These are phyloP conservation scores for Mycotypha africana DNA, from an alignment of 371 early-diverging fungal genomes.

Conservation along the genomic window DNA sequence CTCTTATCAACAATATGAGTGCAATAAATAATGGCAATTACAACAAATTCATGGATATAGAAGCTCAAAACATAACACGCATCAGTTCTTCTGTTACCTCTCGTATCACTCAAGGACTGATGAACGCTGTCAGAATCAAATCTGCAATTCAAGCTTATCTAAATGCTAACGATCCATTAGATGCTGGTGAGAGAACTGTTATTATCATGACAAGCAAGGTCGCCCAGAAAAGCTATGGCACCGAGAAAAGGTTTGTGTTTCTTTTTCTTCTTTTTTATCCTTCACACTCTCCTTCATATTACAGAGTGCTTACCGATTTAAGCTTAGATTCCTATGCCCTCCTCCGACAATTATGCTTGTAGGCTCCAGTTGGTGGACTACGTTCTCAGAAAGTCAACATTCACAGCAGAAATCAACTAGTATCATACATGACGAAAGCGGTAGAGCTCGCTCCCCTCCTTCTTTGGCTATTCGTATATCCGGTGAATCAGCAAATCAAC, in stretches of 20 bases:
- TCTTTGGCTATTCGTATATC: constrained; percentile 42
- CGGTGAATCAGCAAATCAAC: constrained; percentile 32
- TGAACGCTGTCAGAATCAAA: constrained; percentile 13
- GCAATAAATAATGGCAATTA: no score
- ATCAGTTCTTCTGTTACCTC: constrained; percentile 8
- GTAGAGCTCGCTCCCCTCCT: no score
- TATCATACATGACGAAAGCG: no score
- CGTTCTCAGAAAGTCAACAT: no score
- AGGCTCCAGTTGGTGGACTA: constrained; percentile 64
- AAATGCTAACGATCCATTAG: constrained; percentile 31
- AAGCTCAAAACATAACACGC: no score
- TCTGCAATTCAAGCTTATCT: constrained; percentile 42
- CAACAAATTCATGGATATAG: no score
- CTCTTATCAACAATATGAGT: no score
- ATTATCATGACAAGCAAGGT: constrained; percentile 75
- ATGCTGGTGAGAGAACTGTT: constrained; percentile 65
- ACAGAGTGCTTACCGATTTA: neutral
- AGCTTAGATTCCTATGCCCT: constrained; percentile 72
- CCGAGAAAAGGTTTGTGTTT: constrained; percentile 80
- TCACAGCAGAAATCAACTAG: no score
- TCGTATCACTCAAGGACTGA: constrained; percentile 9
- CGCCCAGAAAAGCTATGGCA: constrained; percentile 82
- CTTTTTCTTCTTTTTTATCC: no score
- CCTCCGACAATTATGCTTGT: constrained; percentile 76
- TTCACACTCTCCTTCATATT: no score